These are phyloP conservation scores for Larix kaempferi DNA, from an alignment of 75 land plant genomes.

Conservation along the genomic window DNA sequence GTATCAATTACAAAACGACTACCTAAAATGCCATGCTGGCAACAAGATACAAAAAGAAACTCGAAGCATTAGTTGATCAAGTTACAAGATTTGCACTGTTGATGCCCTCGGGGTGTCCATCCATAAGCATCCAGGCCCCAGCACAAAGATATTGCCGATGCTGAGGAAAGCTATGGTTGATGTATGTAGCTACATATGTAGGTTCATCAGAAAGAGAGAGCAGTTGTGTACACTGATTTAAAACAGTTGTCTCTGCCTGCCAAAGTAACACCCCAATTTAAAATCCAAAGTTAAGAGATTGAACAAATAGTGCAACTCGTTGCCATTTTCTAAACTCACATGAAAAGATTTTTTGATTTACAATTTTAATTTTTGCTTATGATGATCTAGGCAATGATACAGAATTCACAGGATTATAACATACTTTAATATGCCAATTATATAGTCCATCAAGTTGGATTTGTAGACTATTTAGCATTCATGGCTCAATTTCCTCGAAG, in stretches of 20 bases:
- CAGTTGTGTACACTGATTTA: slow-evolving; percentile 79
- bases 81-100: slow-evolving; percentile 81
- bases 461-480: neutral
- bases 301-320: neutral
- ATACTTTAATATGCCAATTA: neutral
- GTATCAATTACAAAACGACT: neutral
- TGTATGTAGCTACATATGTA: slow-evolving; percentile 55
- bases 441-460: neutral
- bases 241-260: slow-evolving; percentile 93
- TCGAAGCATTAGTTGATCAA: neutral
- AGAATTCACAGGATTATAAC: neutral
- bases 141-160: slow-evolving; percentile 96
- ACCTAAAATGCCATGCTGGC: neutral
- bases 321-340: neutral
- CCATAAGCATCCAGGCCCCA: slow-evolving; percentile 97
- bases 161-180: slow-evolving; percentile 82
- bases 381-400: too few relatives aligned
- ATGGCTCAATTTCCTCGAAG: neutral
- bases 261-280: neutral
- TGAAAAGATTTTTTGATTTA: neutral
- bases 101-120: slow-evolving; percentile 79
- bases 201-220: slow-evolving; percentile 84
- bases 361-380: neutral
- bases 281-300: neutral
- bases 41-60: neutral